Evolutionary conservation across 495 filamentous ascomycete genomes (phyloP).

Genomic region (Aspergillus olivimuriae): DNA sequence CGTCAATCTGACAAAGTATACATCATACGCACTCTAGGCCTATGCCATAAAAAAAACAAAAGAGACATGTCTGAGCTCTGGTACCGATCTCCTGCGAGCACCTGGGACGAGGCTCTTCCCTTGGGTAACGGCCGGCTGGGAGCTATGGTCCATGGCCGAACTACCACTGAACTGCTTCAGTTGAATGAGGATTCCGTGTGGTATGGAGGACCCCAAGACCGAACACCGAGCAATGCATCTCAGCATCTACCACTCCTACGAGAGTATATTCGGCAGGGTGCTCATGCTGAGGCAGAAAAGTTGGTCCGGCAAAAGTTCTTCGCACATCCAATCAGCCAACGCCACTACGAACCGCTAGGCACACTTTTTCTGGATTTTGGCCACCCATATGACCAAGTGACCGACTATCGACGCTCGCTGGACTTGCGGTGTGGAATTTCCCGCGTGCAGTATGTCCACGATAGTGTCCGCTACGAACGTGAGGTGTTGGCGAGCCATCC

Average conservation of each 20-base stretch:
- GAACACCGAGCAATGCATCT: conserved; percentile 33
- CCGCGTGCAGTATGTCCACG: conserved; percentile 31
- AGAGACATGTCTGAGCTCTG: conserved; percentile 26
- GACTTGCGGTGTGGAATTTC: conserved; percentile 31
- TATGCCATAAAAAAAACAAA: background rate
- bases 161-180: conserved; percentile 37
- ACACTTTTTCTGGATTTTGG: conserved; percentile 41
- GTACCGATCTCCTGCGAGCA: conserved; percentile 20
- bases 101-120: conserved; percentile 27
- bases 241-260: conserved; percentile 30
- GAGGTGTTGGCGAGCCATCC: conserved; percentile 36
- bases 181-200: conserved; percentile 51
- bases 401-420: conserved; percentile 38
- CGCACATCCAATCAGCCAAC: conserved; percentile 36
- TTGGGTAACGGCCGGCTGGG: conserved; percentile 51
- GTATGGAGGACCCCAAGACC: conserved; percentile 43
- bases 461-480: conserved; percentile 24
- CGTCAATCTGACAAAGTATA: no score
- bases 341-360: conserved; percentile 43
- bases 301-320: conserved; percentile 34
- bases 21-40: background rate
- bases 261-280: conserved; percentile 32
- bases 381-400: conserved; percentile 22
- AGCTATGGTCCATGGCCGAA: conserved; percentile 42
- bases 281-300: conserved; percentile 36